Percentiles rank a stretch among this genome's conserved stretches.
Evolutionary conservation across 1,284 basidiomycete species (phyloP).

Genomic region (Earliella scabrosa): DNA sequence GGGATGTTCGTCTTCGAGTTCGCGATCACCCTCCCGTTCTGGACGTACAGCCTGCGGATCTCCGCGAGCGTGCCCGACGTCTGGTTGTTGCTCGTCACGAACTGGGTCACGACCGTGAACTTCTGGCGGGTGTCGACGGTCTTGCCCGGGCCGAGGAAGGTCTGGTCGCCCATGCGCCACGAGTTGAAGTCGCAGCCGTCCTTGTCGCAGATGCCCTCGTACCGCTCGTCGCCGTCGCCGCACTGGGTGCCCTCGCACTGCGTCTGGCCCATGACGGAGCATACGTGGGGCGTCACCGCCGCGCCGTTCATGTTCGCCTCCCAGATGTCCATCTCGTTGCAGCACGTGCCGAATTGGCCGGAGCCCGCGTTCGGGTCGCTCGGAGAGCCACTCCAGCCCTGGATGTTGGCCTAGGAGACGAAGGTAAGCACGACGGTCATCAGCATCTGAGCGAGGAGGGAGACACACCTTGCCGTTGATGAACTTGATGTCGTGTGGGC

Average conservation of each 20-base stretch:
- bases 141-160: conserved; percentile 40
- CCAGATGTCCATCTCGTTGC: neutral
- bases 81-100: conserved; percentile 48
- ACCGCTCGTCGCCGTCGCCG: neutral
- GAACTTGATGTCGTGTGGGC: conserved; percentile 35
- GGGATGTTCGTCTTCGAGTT: conserved; percentile 49
- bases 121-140: conserved; percentile 49
- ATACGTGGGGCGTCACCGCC: neutral
- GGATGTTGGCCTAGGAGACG: conserved; percentile 44
- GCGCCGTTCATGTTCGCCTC: neutral
- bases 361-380: neutral
- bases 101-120: conserved; percentile 50
- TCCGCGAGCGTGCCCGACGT: conserved; percentile 46
- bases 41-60: conserved; percentile 56
- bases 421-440: too few relatives aligned
- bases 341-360: neutral
- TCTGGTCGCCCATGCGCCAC: neutral
- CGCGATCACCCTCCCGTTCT: conserved; percentile 50
- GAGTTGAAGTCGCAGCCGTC: neutral
- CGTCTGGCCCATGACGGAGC: neutral
- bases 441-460: conserved; percentile 27
- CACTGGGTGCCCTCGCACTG: neutral
- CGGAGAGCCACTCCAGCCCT: conserved; percentile 41
- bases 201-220: neutral
- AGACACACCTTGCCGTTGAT: neutral